phyloP scores from a whole-genome alignment of 164 flowering plant species.

The Vitis riparia region DNA sequence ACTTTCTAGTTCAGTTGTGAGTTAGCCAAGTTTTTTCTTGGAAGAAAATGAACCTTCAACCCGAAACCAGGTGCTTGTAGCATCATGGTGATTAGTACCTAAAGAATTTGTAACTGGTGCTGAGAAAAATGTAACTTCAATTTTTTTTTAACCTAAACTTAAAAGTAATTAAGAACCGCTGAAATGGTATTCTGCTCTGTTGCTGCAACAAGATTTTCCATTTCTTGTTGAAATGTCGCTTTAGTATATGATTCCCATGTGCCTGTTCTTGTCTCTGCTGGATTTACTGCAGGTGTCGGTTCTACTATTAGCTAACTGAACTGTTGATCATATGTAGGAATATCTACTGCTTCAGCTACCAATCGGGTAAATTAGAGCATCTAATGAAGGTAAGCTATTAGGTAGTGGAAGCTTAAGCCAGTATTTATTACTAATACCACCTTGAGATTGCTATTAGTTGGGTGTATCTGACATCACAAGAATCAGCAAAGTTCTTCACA shows the following conservation, averaged over 20 bases:
- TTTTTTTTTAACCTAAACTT: no score
- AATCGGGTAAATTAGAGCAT: constrained; percentile 93
- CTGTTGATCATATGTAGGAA: constrained; percentile 52
- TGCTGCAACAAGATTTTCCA: no score
- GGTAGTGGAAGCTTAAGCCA: neutral
- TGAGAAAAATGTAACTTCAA: no score
- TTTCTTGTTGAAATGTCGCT: no score
- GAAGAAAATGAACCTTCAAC: no score
- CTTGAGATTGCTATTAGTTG: neutral
- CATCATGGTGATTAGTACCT: no score
- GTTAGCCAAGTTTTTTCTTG: no score
- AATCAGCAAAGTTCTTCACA: neutral
- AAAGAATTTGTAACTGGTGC: no score
- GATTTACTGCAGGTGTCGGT: neutral
- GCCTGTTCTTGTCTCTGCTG: neutral
- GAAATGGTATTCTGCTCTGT: no score
- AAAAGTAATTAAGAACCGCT: no score
- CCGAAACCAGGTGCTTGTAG: no score
- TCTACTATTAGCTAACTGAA: neutral
- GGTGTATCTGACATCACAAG: neutral
- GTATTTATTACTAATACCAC: neutral
- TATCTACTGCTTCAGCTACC: constrained; percentile 92
- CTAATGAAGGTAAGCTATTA: constrained; percentile 76
- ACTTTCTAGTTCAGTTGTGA: no score
- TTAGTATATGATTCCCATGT: neutral